phyloP scores from a whole-genome alignment of 2,329 filamentous ascomycete genomes.

The Lachnellula suecica region DNA sequence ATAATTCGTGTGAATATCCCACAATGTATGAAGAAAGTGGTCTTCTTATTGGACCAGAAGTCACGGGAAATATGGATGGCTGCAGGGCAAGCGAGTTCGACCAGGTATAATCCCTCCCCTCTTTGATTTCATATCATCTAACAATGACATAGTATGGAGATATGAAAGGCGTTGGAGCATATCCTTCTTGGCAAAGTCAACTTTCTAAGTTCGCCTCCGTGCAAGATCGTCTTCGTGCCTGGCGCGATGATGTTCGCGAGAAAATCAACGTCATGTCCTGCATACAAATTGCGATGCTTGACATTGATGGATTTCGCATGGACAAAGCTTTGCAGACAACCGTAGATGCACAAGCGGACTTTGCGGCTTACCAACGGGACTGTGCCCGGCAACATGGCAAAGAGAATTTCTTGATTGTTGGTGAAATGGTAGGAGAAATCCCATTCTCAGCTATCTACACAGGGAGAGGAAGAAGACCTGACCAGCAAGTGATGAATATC shows the following conservation, averaged over 20 bases:
- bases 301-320: conserved; percentile 65
- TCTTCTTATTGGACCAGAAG: conserved; percentile 36
- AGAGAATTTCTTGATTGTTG: conserved; percentile 61
- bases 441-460: conserved; percentile 59
- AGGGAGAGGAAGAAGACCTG: conserved; percentile 57
- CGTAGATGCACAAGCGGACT: conserved; percentile 58
- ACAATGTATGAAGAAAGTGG: conserved; percentile 62
- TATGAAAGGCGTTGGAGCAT: conserved; percentile 61
- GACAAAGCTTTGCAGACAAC: conserved; percentile 67
- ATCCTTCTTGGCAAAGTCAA: conserved; percentile 62
- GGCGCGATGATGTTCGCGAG: conserved; percentile 54
- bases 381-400: conserved; percentile 58
- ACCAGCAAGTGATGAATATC: conserved; percentile 31
- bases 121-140: conserved; percentile 65
- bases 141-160: conserved; percentile 47
- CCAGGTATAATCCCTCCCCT: conserved; percentile 48
- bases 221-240: conserved; percentile 66
- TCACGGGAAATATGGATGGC: conserved; percentile 47
- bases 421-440: conserved; percentile 63
- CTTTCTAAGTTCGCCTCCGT: conserved; percentile 66
- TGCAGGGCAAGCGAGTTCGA: conserved; percentile 66
- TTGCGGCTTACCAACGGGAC: conserved; percentile 53
- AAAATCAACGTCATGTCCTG: conserved; percentile 61
- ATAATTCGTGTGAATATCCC: conserved; percentile 58
- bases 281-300: conserved; percentile 58